Evolutionary conservation across 2,329 filamentous ascomycete genomes (phyloP), one percentile per base, ranked within the genome.

Genomic region (Fusarium pseudonygamai): DNA sequence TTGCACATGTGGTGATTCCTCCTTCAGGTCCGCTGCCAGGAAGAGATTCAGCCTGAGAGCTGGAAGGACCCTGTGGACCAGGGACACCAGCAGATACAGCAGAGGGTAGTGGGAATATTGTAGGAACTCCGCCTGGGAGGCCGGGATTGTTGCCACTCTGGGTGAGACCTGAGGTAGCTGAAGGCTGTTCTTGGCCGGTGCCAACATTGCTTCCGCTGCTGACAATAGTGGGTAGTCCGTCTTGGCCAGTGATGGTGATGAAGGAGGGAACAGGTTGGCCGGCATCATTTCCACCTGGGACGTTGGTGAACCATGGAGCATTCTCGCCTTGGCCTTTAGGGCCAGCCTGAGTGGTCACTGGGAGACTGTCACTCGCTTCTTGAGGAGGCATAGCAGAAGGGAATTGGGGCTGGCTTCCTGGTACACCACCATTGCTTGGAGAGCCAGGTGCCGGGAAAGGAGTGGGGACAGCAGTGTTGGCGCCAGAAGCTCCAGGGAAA

Each of bases 171-270:
- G 67, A 39, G 15, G 56, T 56, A 6, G 67, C 62, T 46, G 67
- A 34, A 20, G 77, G 66, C 26, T 68, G 71, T 6, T 53, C 60
- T 52, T 75, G 70, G 7, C 47, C 67, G 32, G 69, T 57, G 12
- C 65, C 34, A 30, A 28, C 30, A 14, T 56, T 67, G 37, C 49
- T 56, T 24, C 67, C 68, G 24, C 64, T 69, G 32, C 55, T 71
- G 30, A 80, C n/a, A 15, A 79, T 64, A 24, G 79, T 81, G 18
- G 76, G 77, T 20, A 77, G 69, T 16, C 79, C 79, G 42, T 78
- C 76, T 30, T 63, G 39, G 5, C 77, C 77, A 32, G 65, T 75
- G 45, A 76, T 67, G 18, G 76, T 77, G 47, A 78, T 55, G 42
- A 60, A 77, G 45, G 75, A 68, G 37, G 67, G 52, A 22, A 73